Evolutionary conservation across 768 basidiomycete species (phyloP), one percentile per base, ranked within the genome.

Genomic region (Mrakia gelida): DNA sequence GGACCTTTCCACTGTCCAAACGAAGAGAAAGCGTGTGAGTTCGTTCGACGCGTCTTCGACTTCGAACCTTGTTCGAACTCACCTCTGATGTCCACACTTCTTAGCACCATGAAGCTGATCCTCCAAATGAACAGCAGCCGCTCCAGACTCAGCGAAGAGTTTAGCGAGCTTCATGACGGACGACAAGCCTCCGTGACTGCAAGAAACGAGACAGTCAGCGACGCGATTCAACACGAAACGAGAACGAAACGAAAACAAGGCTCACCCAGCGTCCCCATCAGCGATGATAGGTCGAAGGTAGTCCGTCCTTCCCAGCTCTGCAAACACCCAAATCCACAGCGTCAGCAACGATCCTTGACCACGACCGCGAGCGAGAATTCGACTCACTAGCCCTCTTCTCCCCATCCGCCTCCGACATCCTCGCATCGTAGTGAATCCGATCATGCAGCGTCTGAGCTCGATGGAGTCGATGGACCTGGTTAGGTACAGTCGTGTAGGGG

Each of bases 91-190:
- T 26, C 49, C 26, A 70, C 83, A 49, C 73, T 97, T 95, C 86
- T 97, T 97, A 38, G 93, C 93, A 43, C 95, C 95, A 80, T 95
- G 93, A 10, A 96, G 87, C 83, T 96, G 94, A 84, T 98, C 95
- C 83, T 98, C 95, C 30, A 97, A 84, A 84, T 98, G 95, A 71
- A 98, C 92, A 23, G 88, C 95, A 13, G 95, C 89, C 21, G 93
- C 92, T 34, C 95, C 91, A 73, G 92, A 91, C 86, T 97, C 95
- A n/a, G 93, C 95, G 81, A 98, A 96, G 30, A 95, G 87, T 82
- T 97, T 98, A 54, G 90, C 90, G 11, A 98, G 88, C 86, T 97
- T 98, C 92, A 98, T 94, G 72, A 96, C 92, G 21, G 94, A 89
- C 28, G 94, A 94, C n/a, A 91, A 87, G 26, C 94, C 94, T 70